Conservation (phyloP, 306 rosid species). For the Cicer arietinum region DNA sequence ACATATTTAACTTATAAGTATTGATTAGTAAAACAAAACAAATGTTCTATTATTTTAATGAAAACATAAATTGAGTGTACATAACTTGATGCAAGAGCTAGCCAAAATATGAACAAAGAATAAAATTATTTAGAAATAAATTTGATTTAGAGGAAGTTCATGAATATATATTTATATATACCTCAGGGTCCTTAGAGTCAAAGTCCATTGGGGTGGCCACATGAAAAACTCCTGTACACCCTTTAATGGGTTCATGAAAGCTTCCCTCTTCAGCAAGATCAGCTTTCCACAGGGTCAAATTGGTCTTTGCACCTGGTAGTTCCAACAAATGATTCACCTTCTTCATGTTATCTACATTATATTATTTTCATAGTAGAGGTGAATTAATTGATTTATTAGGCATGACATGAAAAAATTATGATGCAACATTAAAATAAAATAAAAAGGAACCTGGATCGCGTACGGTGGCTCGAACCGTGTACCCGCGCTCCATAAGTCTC, state of each 20-base stretch:
- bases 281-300: slow-evolving; percentile 75
- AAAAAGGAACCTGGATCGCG: slow-evolving; percentile 65
- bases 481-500: slow-evolving; percentile 73
- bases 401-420: neutral
- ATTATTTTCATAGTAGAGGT: too few relatives aligned
- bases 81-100: too few relatives aligned
- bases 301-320: slow-evolving; percentile 59
- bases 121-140: too few relatives aligned
- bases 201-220: slow-evolving; percentile 94
- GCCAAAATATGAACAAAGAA: too few relatives aligned
- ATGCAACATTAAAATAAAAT: neutral
- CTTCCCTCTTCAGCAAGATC: slow-evolving; percentile 73
- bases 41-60: too few relatives aligned
- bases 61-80: too few relatives aligned
- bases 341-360: slow-evolving; percentile 59
- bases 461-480: slow-evolving; percentile 83
- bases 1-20: too few relatives aligned
- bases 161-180: neutral
- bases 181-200: slow-evolving; percentile 89
- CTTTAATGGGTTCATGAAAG: slow-evolving; percentile 73
- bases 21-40: too few relatives aligned
- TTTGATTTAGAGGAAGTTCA: too few relatives aligned
- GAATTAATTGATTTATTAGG: neutral
- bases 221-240: slow-evolving; percentile 79
- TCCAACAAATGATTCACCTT: slow-evolving; percentile 87